Percentiles rank a stretch among this genome's conserved stretches.
phyloP scores from a whole-genome alignment of 1,139 yeast species.

The Cylindricascospora bacillispora region DNA sequence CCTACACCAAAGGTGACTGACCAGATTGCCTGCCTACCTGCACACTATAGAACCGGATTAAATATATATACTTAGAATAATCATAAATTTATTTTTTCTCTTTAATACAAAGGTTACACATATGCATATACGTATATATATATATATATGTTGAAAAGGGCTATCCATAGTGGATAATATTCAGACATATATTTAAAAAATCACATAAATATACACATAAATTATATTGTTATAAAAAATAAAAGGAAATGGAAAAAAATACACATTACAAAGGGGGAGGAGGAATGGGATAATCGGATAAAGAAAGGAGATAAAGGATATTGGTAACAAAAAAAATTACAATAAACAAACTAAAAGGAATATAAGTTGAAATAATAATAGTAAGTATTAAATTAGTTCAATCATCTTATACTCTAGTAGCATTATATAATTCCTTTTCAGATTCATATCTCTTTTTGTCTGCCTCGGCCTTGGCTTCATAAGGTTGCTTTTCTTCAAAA shows the following conservation, averaged over 20 bases:
- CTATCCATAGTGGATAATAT: too few species aligned
- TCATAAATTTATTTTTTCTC: too few species aligned
- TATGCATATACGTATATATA: too few species aligned
- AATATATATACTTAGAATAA: too few species aligned
- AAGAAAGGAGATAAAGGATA: too few species aligned
- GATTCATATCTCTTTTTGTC: slow-evolving; percentile 97
- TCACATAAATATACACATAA: background rate
- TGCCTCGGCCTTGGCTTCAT: slow-evolving; percentile 83
- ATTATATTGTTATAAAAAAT: background rate
- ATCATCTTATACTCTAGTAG: slow-evolving; percentile 24
- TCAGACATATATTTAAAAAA: too few species aligned
- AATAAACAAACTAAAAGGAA: background rate
- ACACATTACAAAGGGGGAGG: background rate
- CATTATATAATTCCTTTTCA: slow-evolving; percentile 81
- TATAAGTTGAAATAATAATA: background rate
- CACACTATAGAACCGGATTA: too few species aligned
- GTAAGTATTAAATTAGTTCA: background rate
- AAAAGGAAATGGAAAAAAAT: background rate
- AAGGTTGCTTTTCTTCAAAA: slow-evolving; percentile 73
- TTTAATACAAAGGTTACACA: too few species aligned
- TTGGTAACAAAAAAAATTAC: background rate
- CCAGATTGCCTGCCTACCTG: too few species aligned
- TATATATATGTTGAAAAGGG: too few species aligned
- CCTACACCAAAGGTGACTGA: too few species aligned
- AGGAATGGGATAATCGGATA: background rate